Percentiles rank a stretch among this genome's conserved stretches.
Evolutionary conservation across 371 early-diverging fungal genomes (phyloP).

Genomic region (Apophysomyces trapeziformis): DNA sequence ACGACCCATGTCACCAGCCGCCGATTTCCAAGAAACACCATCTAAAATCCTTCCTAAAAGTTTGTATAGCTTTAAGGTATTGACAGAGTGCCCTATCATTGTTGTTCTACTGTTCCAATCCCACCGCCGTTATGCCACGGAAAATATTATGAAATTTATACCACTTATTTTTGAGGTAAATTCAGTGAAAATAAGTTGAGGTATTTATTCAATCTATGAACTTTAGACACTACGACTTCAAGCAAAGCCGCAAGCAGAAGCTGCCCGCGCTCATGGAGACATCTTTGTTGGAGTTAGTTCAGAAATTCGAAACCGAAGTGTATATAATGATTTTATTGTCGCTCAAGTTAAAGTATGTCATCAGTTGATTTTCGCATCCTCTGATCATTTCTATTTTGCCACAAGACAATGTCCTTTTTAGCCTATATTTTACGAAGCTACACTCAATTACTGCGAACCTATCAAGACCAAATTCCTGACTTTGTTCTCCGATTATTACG

Average conservation of each 20-base stretch:
- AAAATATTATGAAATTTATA: conserved; percentile 84
- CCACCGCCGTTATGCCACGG: conserved; percentile 77
- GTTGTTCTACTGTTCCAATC: conserved; percentile 95
- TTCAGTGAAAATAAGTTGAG: background rate
- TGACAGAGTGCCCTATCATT: conserved; percentile 97
- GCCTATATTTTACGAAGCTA: conserved; percentile 92
- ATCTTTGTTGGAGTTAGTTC: conserved; percentile 85
- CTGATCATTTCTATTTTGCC: background rate
- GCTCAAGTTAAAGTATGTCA: conserved; percentile 82
- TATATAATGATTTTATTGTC: conserved; percentile 85
- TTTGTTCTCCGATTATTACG: conserved; percentile 86
- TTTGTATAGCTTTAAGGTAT: conserved; percentile 91
- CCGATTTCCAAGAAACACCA: conserved; percentile 62
- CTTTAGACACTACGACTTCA: conserved; percentile 75
- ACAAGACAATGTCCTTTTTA: conserved; percentile 94
- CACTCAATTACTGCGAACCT: conserved; percentile 67
- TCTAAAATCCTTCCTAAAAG: conserved; percentile 76
- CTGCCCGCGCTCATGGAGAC: conserved; percentile 70
- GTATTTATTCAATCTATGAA: background rate
- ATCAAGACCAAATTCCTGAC: conserved; percentile 85
- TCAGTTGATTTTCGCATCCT: background rate
- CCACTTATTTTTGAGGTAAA: conserved; percentile 85
- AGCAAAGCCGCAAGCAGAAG: conserved; percentile 77
- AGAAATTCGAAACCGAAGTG: conserved; percentile 69
- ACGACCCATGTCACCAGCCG: conserved; percentile 79